These are phyloP conservation scores for Hygrophorus pudorinus DNA, from an alignment of 768 basidiomycete genomes.

Conservation along the genomic window DNA sequence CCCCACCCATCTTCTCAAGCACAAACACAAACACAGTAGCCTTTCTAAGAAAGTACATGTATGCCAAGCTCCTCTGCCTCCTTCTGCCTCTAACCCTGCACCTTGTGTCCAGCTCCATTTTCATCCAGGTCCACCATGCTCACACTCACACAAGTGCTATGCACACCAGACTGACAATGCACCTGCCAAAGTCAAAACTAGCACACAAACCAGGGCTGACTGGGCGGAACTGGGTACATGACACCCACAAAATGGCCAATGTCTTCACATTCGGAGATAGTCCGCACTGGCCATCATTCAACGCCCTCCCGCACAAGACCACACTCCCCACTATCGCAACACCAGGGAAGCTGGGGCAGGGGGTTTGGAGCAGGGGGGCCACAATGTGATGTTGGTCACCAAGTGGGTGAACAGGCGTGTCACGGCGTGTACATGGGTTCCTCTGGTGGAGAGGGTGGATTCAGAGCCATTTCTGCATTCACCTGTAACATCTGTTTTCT, in stretches of 20 bases:
- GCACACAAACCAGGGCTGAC: conserved; percentile 13
- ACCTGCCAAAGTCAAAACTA: conserved; percentile 12
- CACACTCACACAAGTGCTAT: conserved; percentile 9
- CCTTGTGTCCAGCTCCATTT: not conserved
- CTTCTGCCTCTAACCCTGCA: not conserved
- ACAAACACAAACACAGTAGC: too few species aligned
- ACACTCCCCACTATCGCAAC: conserved; percentile 6
- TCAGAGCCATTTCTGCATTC: conserved; percentile 44
- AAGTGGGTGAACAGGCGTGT: conserved; percentile 23
- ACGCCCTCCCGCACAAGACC: conserved; percentile 8
- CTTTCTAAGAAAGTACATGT: too few species aligned
- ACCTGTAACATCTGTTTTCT: conserved; percentile 57
- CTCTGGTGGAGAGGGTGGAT: conserved; percentile 40
- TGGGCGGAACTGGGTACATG: conserved; percentile 41
- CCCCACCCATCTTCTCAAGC: too few species aligned
- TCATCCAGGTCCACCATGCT: conserved; percentile 18
- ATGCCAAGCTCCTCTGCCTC: too few species aligned
- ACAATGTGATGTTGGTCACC: conserved; percentile 11
- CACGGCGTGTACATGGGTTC: conserved; percentile 31
- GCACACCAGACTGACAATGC: conserved; percentile 7
- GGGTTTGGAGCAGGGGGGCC: conserved; percentile 38
- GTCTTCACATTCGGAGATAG: conserved; percentile 21
- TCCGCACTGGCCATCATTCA: not conserved
- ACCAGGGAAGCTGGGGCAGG: conserved; percentile 51
- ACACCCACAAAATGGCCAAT: conserved; percentile 31